Evolutionary conservation across 2,329 filamentous ascomycete genomes (phyloP), one percentile per base, ranked within the genome.

Genomic region (Thelonectria blattea): DNA sequence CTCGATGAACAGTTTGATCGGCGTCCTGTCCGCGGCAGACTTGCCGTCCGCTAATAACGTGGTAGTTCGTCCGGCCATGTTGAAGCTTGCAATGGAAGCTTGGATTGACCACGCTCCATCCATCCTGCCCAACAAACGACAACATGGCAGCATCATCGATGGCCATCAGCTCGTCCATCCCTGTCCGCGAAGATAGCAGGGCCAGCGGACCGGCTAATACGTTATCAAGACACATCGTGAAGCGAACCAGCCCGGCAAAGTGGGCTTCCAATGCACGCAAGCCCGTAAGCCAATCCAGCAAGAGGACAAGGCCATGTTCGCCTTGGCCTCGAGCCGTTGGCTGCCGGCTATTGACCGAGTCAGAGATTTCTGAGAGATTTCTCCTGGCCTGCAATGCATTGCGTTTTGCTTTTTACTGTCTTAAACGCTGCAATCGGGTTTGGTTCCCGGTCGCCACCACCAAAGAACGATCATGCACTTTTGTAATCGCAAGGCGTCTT

Each of bases 261-360:
- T 65, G 64, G 65, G 65, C 61, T 56, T 60, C 7, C 27, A 11
- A 49, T 61, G 52, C 58, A 53, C 47, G 27, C 52, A 52, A 24
- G 34, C 49, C 34, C 53, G 53, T 56, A 43, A 66, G 39, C 61
- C 64, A 65, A 70, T 66, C 43, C 51, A 60, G 32, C 37, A 20
- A 17, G 32, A 56, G 61, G 45, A 62, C 52, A 58, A 37, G 50
- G 32, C 64, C 67, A 69, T 70, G 64, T 61, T 68, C 56, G 54
- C 49, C 24, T 18, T 60, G 64, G 60, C 56, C 51, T 55, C 59
- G 60, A 56, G 53, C 62, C 60, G 61, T 70, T 66, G 64, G 59
- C 52, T 58, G 56, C 59, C 58, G 59, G 56, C 56, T 54, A 58
- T 69, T 65, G 63, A 43, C 65, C 68, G 68, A 66, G 64, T 51